Conservation (phyloP, 116 monocot species). For the Papilionanthe hybrid region DNA sequence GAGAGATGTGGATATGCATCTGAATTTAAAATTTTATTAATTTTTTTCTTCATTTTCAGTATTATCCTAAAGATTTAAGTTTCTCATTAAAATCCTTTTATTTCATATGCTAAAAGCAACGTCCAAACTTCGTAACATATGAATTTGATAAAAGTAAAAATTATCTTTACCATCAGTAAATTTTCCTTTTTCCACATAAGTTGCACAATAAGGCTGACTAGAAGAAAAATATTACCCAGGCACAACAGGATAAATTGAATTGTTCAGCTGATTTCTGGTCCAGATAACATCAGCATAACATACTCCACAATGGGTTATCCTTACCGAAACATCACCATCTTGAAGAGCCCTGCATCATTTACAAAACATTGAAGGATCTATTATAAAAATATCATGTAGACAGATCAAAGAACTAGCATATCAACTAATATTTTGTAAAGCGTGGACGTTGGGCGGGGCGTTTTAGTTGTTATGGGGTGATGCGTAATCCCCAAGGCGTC, state of each 20-base stretch:
- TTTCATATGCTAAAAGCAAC: background rate
- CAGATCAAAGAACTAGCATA: background rate
- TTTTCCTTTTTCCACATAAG: background rate
- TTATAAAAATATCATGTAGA: background rate
- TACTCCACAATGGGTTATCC: slow-evolving; percentile 52
- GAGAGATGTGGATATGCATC: no score
- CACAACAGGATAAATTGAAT: slow-evolving; percentile 49
- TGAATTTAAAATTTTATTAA: no score
- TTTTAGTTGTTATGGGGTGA: no score
- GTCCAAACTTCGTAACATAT: background rate
- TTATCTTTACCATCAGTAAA: background rate
- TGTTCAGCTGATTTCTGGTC: slow-evolving; percentile 34
- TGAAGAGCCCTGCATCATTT: slow-evolving; percentile 29
- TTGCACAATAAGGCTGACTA: background rate
- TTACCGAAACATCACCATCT: slow-evolving; percentile 33
- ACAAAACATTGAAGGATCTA: slow-evolving; percentile 5
- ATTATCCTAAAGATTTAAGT: background rate
- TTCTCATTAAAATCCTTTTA: background rate
- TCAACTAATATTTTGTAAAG: background rate
- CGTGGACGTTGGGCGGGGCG: no score
- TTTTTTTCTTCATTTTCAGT: background rate
- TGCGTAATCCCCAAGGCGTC: no score
- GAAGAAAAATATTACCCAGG: slow-evolving; percentile 32
- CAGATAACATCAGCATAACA: slow-evolving; percentile 53
- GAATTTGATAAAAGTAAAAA: background rate